Conservation (phyloP, 768 basidiomycete species). For the Grammothele lineata region DNA sequence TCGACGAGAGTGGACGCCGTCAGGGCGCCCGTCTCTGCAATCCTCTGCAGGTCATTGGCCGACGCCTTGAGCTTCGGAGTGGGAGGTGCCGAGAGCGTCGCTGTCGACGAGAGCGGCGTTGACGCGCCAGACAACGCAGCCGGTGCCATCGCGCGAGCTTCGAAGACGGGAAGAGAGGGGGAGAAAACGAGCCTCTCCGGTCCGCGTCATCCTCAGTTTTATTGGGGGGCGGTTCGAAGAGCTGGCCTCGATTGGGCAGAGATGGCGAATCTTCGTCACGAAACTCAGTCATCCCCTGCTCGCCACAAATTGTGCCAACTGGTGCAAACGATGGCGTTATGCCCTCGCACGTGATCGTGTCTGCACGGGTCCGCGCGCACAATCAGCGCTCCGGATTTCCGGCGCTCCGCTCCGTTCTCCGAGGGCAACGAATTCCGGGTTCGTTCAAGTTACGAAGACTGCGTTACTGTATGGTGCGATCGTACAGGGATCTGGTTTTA, state of each 20-base stretch:
- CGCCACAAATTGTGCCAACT: slow-evolving; percentile 10
- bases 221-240: slow-evolving; percentile 1
- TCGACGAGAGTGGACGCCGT: slow-evolving; percentile 67
- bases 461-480: no score
- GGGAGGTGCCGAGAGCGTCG: slow-evolving; percentile 31
- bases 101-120: slow-evolving; percentile 27
- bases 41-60: slow-evolving; percentile 17
- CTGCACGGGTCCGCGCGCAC: not conserved
- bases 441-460: no score
- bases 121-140: slow-evolving; percentile 22
- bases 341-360: slow-evolving; percentile 11
- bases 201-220: slow-evolving; percentile 5
- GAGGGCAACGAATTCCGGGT: no score
- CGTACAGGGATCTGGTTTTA: no score
- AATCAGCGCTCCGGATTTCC: not conserved
- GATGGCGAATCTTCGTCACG: no score
- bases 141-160: slow-evolving; percentile 22
- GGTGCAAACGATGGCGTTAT: slow-evolving; percentile 20
- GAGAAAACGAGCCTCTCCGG: not conserved
- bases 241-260: not conserved
- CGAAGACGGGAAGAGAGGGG: not conserved
- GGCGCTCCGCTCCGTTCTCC: not conserved
- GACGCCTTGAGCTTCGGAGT: slow-evolving; percentile 29
- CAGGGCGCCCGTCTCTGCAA: slow-evolving; percentile 15
- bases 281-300: not conserved